These are phyloP conservation scores for Moricandia arvensis DNA, from an alignment of 345 rosid species.

Conservation along the genomic window DNA sequence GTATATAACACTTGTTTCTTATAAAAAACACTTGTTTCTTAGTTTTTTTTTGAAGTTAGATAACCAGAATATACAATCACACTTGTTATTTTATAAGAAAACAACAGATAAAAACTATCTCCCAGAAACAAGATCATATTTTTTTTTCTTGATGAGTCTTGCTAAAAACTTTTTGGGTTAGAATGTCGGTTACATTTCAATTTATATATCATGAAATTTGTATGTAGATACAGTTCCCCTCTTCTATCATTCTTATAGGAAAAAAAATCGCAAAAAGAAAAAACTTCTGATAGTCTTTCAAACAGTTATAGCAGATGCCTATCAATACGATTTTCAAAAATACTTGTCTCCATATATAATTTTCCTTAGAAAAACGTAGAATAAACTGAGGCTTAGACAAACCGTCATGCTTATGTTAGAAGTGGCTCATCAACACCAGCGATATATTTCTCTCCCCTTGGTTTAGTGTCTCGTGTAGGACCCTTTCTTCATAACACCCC, in stretches of 20 bases:
- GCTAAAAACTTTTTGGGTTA: neutral
- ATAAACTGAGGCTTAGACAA: conserved; percentile 13
- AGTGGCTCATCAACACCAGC: conserved; percentile 33
- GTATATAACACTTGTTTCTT: neutral
- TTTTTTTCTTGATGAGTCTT: neutral
- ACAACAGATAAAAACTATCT: neutral
- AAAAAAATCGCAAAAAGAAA: neutral
- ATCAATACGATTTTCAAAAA: neutral
- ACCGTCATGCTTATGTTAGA: conserved; percentile 44
- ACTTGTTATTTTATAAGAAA: neutral
- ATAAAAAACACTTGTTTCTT: neutral
- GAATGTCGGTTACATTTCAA: neutral
- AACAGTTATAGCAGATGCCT: neutral
- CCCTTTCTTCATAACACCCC: conserved; percentile 31
- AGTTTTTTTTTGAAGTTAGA: too few relatives aligned
- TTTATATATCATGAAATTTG: neutral
- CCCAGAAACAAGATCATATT: neutral
- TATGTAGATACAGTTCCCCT: neutral
- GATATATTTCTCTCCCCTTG: conserved; percentile 1
- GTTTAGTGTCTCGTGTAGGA: conserved; percentile 34
- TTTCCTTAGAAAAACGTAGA: neutral
- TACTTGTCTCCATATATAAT: neutral
- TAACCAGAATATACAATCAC: neutral
- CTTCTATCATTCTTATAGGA: neutral
- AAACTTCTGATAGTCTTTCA: neutral